Conservation (phyloP, 2,329 filamentous ascomycete genomes). For the Aspergillus texensis region DNA sequence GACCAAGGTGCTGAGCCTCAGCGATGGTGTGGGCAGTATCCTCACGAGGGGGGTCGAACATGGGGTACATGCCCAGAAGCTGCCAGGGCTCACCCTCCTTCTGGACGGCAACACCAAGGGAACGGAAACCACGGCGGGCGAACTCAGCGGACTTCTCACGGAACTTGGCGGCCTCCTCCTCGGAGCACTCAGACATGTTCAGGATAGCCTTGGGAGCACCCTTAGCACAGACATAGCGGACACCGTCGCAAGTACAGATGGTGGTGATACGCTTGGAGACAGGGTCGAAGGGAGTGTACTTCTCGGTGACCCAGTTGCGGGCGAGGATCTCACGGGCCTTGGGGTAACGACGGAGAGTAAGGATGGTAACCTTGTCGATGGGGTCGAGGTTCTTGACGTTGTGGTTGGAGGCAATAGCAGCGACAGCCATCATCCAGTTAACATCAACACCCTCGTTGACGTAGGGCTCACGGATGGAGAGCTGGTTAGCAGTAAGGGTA, state of each 20-base stretch:
- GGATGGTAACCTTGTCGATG: conserved; percentile 77
- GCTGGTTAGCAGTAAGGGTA: conserved; percentile 64
- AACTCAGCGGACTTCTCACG: conserved; percentile 74
- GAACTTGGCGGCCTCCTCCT: conserved; percentile 67
- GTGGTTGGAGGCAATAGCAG: conserved; percentile 75
- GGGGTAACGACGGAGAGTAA: conserved; percentile 75
- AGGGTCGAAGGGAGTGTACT: conserved; percentile 72
- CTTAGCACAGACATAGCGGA: conserved; percentile 74
- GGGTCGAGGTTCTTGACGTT: conserved; percentile 78
- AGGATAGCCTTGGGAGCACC: conserved; percentile 77
- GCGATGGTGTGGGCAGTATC: conserved; percentile 78
- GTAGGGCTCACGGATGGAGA: conserved; percentile 75
- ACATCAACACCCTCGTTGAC: conserved; percentile 76
- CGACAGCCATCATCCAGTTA: conserved; percentile 84
- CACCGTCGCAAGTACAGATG: conserved; percentile 68
- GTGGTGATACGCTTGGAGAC: conserved; percentile 79
- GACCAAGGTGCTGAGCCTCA: conserved; percentile 74
- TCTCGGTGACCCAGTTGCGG: conserved; percentile 75
- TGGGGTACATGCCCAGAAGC: conserved; percentile 74
- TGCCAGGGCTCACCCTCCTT: conserved; percentile 75
- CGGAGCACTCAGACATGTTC: conserved; percentile 67
- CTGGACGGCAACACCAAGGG: conserved; percentile 76
- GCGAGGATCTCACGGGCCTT: conserved; percentile 75
- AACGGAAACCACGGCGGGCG: conserved; percentile 77
- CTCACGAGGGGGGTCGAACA: conserved; percentile 79